Percentiles rank a stretch among this genome's conserved stretches.
These are phyloP conservation scores for Venturia pyrina DNA, from an alignment of 2,329 filamentous ascomycete species.

Conservation along the genomic window DNA sequence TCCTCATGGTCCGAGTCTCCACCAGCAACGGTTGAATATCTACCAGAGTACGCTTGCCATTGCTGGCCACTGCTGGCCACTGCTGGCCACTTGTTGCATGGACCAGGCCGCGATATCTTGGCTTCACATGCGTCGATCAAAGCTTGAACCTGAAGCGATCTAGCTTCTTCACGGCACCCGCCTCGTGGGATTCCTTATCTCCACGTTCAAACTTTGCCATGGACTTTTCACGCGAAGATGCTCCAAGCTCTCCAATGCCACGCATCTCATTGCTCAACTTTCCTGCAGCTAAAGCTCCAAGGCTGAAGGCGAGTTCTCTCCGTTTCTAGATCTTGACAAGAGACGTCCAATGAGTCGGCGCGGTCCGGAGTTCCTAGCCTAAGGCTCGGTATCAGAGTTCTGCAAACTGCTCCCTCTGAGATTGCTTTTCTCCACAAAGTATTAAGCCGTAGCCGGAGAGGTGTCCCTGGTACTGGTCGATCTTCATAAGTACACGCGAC, in stretches of 20 bases:
- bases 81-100: neutral
- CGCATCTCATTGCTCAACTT: neutral
- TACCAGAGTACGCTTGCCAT: too few relatives aligned
- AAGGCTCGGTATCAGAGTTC: neutral
- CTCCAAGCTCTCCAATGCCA: neutral
- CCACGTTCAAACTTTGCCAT: neutral
- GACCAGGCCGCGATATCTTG: neutral
- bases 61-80: too few relatives aligned
- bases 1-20: neutral
- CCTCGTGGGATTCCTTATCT: conserved; percentile 1
- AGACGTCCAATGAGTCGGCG: neutral
- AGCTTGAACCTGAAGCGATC: neutral
- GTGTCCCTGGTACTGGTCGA: neutral
- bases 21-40: neutral
- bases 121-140: neutral
- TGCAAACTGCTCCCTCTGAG: neutral
- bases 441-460: neutral
- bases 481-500: conserved; percentile 2
- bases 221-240: neutral
- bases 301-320: neutral
- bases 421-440: neutral
- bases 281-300: neutral
- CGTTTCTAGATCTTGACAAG: neutral
- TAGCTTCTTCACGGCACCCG: neutral
- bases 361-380: neutral